These are phyloP conservation scores for Dryas alaskensis DNA, from an alignment of 306 rosid genomes.

Conservation along the genomic window DNA sequence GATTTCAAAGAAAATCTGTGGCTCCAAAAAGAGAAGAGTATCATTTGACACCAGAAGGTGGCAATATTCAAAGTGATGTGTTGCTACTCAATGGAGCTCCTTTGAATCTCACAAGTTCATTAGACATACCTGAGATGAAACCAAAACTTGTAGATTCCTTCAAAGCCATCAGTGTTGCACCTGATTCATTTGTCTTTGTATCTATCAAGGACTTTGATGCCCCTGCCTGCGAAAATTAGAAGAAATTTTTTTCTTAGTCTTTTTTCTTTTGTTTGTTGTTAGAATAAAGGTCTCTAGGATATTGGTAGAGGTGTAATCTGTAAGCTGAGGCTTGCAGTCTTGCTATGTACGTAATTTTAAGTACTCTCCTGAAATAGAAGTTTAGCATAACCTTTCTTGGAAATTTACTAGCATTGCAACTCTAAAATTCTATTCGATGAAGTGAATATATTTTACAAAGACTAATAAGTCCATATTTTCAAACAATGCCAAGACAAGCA, in stretches of 20 bases:
- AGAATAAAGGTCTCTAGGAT: neutral
- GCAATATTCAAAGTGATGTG: conserved; percentile 48
- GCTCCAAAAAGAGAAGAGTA: conserved; percentile 47
- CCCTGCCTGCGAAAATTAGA: conserved; percentile 44
- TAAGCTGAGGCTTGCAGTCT: too few species aligned
- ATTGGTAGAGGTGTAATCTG: neutral
- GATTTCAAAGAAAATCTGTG: too few species aligned
- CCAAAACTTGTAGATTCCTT: conserved; percentile 39
- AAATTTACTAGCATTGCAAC: neutral
- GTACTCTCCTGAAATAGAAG: neutral
- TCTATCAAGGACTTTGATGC: conserved; percentile 35
- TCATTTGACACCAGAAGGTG: conserved; percentile 59
- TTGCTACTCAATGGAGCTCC: conserved; percentile 53
- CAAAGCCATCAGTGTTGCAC: conserved; percentile 31
- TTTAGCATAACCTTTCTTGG: neutral
- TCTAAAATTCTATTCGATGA: neutral
- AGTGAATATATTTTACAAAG: too few species aligned
- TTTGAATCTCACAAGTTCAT: conserved; percentile 27
- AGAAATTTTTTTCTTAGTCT: neutral
- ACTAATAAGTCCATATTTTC: too few species aligned
- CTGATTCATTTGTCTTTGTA: conserved; percentile 49
- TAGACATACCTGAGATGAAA: conserved; percentile 45
- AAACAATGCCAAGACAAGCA: too few species aligned
- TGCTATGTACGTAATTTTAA: neutral
- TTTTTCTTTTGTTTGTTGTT: neutral